Base-by-base conservation (phyloP, 345 rosid species). In the Gossypium bickii region DNA sequence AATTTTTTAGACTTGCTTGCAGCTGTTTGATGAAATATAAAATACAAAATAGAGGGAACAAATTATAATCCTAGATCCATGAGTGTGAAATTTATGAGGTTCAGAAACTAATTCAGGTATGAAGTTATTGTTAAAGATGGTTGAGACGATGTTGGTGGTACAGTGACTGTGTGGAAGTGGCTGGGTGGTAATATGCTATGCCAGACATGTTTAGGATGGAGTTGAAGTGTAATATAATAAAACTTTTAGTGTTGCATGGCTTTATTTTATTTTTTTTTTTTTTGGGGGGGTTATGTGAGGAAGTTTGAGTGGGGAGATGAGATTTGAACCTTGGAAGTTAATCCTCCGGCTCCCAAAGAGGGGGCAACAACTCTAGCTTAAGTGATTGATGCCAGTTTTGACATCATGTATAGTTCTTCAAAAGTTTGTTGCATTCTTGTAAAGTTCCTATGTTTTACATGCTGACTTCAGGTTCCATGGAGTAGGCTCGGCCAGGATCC, bases 401-500 rank as follows among this genome's bases (percentile, higher is more conserved):
- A 24, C 12, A 25, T 24, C 57, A 16, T 48, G 43, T 24, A 13
- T 45, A 66, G 1, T 44, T 65, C 29, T 60, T 65, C 17, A 18
- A 11, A 44, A 65, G 70, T 65, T 44, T 18, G 52, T 65, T 44
- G 70, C 70, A 18, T 48, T 47, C 20, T 45, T 67, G 24, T 67
- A 7, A 47, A 67, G 18, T 67, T 20, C 34, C 10, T 5, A 15
- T 44, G 65, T 43, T 44, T 34, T 57, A 4, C 24, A 24, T 72
- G 56, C 48, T 11, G 68, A 80, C 79, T 76, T 66, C 89, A 95
- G 99, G 99, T 95, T 69, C 99, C 99, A 13, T 93, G 99, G 99
- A 95, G 93, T 84, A 91, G 95, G 87, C 98, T 95, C 75, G 99
- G 98, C 74, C 98, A 95, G 86, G 99, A 95, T 69, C 98, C 99